Conservation (phyloP, 352 stramenopile genomes). For the Plasmopara viticola region DNA sequence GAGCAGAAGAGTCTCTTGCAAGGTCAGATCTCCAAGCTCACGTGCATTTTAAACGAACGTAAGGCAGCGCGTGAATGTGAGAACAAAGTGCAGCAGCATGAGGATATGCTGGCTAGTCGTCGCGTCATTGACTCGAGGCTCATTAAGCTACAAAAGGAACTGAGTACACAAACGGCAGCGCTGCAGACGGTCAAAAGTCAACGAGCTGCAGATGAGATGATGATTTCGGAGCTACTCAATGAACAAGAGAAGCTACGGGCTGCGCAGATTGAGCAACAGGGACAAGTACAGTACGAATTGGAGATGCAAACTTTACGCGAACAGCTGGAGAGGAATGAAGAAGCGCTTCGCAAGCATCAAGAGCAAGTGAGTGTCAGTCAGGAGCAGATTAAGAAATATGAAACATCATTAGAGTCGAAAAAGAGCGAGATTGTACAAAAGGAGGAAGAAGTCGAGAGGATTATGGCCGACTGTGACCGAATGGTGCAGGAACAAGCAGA, state of each 20-base stretch:
- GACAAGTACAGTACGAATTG: slow-evolving; percentile 46
- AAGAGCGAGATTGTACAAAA: slow-evolving; percentile 61
- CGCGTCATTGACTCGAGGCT: slow-evolving; percentile 82
- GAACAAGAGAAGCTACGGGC: slow-evolving; percentile 71
- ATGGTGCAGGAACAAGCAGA: slow-evolving; percentile 84
- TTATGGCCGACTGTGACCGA: slow-evolving; percentile 81
- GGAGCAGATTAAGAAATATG: slow-evolving; percentile 60
- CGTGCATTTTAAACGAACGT: slow-evolving; percentile 56
- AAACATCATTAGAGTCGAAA: slow-evolving; percentile 56
- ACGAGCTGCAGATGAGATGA: slow-evolving; percentile 65
- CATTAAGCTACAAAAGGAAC: slow-evolving; percentile 59
- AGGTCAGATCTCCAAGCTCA: slow-evolving; percentile 76
- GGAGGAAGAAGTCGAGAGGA: slow-evolving; percentile 70
- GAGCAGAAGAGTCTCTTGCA: slow-evolving; percentile 66
- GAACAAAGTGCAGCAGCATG: slow-evolving; percentile 50
- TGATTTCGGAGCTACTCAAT: slow-evolving; percentile 80
- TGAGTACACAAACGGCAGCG: slow-evolving; percentile 46
- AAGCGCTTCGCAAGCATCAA: slow-evolving; percentile 58
- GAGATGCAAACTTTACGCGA: slow-evolving; percentile 67
- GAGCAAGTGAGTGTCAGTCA: slow-evolving; percentile 62
- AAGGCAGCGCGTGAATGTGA: slow-evolving; percentile 32
- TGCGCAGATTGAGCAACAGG: slow-evolving; percentile 42
- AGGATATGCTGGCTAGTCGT: slow-evolving; percentile 81
- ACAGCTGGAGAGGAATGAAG: slow-evolving; percentile 66
- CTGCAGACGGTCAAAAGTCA: slow-evolving; percentile 66